Evolutionary conservation across 495 filamentous ascomycete genomes (phyloP).

Genomic region (Trichoderma reesei): DNA sequence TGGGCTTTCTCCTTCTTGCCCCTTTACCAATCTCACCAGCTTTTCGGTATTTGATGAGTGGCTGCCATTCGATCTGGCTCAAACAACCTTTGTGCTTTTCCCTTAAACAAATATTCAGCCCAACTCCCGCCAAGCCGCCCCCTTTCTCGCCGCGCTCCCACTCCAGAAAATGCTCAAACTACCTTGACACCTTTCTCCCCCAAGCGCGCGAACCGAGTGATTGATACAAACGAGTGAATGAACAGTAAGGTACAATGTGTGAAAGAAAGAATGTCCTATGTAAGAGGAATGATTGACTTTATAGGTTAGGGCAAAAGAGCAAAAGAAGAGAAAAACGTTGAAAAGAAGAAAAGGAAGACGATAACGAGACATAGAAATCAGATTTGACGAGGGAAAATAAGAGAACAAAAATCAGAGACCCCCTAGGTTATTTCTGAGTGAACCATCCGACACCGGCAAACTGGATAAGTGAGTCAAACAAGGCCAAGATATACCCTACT

Average conservation of each 20-base stretch:
- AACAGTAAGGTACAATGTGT: constrained; percentile 18
- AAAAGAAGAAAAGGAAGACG: constrained; percentile 19
- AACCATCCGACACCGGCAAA: constrained; percentile 19
- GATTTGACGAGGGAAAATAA: constrained; percentile 22
- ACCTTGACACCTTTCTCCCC: neutral
- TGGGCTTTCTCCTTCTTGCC: neutral
- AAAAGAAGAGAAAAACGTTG: constrained; percentile 25
- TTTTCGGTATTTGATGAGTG: neutral
- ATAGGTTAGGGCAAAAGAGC: constrained; percentile 14
- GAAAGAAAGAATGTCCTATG: constrained; percentile 17
- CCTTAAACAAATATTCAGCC: neutral
- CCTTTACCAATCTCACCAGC: neutral
- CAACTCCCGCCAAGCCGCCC: constrained; percentile 1
- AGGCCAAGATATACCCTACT: constrained; percentile 51
- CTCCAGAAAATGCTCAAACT: constrained; percentile 2
- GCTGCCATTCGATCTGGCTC: neutral
- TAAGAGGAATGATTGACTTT: constrained; percentile 13
- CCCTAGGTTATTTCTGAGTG: constrained; percentile 18
- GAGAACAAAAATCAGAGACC: constrained; percentile 28
- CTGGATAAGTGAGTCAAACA: constrained; percentile 43
- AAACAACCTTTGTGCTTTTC: neutral
- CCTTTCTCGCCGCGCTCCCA: too few relatives aligned
- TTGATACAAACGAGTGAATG: constrained; percentile 30
- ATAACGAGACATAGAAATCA: constrained; percentile 24
- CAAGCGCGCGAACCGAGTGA: constrained; percentile 12